Evolutionary conservation across 2,329 filamentous ascomycete species (phyloP), one percentile per base, ranked within the genome.

Genomic region (Aspergillus tubingensis): DNA sequence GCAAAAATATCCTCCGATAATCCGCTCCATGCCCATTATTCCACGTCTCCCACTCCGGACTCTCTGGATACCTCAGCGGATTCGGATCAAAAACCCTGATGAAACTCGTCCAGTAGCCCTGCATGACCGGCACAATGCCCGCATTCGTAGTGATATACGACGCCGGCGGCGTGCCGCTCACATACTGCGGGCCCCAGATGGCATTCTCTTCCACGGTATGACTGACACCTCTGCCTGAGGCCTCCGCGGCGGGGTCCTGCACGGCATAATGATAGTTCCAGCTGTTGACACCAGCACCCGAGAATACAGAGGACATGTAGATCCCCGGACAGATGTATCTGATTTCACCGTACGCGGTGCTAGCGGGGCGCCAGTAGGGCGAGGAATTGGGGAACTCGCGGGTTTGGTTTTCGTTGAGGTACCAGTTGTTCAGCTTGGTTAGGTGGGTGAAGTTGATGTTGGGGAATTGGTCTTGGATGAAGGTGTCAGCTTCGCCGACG

Each of bases 71-170:
- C 8, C 84, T 80, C 57, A 81, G 74, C 15, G 67, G 78, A 70
- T 92, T 93, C 0, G 90, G 90, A 71, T 93, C 80, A 39, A 86
- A 81, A 0, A 80, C 80, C 25, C 84, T 77, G 62, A 93, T 86
- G 70, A 93, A 93, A 64, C 86, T 90, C 1, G 86, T 85, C 88
- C 89, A 92, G 73, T 92, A 93, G 0, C 81, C 83, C 68, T 91
- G 88, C 27, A 90, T 83, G 0, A 89, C 75, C 0, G 84, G 80
- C 1, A 89, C 81, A 5, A 89, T 85, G 0, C 70, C 70, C 1
- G 77, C 82, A 64, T 92, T 91, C 3, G 78, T 79, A 0, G 77
- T 70, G 7, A 72, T 72, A 66, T 91, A 91, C 50, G 84, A 87
- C 2, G 70, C 68, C 0, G 88, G 88, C 1, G 81, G 74, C 0